These are phyloP conservation scores for Penicillium sp. DNA, from an alignment of 2,329 filamentous ascomycete genomes.

Conservation along the genomic window DNA sequence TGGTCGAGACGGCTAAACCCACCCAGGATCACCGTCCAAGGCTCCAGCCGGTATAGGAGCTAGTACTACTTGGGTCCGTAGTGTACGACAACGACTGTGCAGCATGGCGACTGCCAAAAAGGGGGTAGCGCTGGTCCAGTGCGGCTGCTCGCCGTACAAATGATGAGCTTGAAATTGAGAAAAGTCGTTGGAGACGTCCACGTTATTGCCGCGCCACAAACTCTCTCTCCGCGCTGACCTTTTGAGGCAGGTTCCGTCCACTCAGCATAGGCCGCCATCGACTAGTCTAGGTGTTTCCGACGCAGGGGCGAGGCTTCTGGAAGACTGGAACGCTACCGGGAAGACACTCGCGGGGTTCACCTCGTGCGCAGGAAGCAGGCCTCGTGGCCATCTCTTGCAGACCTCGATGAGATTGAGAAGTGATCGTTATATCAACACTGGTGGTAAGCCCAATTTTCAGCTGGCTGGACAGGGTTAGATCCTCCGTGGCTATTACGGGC, in stretches of 20 bases:
- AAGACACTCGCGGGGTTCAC: conserved; percentile 14
- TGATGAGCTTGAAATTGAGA: not conserved
- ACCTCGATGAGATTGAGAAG: not conserved
- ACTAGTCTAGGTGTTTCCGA: not conserved
- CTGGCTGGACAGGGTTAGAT: conserved; percentile 1
- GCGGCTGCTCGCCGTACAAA: not conserved
- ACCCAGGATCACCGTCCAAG: conserved; percentile 10
- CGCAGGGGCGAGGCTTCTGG: conserved; percentile 18
- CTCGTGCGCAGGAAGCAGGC: not conserved
- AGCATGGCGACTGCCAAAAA: not conserved
- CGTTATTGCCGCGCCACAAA: conserved; percentile 11
- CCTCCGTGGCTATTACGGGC: conserved; percentile 8
- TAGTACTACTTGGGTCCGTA: not conserved
- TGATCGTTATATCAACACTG: not conserved
- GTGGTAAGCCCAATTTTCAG: not conserved
- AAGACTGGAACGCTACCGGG: conserved; percentile 13
- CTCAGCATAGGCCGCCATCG: not conserved
- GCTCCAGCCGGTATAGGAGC: not conserved
- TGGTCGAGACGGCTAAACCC: conserved; percentile 14
- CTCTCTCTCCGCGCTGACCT: conserved; percentile 8
- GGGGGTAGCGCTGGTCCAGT: not conserved
- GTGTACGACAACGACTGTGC: not conserved
- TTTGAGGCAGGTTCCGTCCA: not conserved
- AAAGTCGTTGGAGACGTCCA: not conserved
- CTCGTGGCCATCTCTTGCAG: not conserved